phyloP scores from a whole-genome alignment of 768 basidiomycete genomes.

The Vishniacozyma victoriae region DNA sequence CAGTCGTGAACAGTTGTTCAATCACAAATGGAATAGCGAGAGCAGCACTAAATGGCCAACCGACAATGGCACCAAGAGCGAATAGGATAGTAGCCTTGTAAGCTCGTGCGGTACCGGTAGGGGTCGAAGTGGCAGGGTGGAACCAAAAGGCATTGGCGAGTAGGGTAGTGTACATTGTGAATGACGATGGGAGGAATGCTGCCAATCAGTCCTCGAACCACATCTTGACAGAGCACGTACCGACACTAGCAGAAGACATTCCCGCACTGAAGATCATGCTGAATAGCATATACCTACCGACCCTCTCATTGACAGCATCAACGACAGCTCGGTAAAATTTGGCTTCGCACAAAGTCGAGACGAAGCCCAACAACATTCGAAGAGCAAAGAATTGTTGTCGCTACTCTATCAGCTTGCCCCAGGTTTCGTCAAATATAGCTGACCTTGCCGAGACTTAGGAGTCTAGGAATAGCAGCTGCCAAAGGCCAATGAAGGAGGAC shows the following conservation, averaged over 20 bases:
- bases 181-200: conserved; percentile 94
- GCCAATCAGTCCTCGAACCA: not conserved
- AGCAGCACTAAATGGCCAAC: conserved; percentile 93
- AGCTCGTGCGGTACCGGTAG: conserved; percentile 58
- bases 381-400: conserved; percentile 82
- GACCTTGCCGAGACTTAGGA: conserved; percentile 62
- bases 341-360: conserved; percentile 71
- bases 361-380: conserved; percentile 67
- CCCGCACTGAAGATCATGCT: conserved; percentile 78
- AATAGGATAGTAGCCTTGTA: conserved; percentile 61
- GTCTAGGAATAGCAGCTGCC: conserved; percentile 50
- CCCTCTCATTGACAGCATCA: conserved; percentile 75
- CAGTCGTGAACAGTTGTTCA: conserved; percentile 78
- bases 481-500: conserved; percentile 69
- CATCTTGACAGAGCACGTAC: conserved; percentile 50
- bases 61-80: conserved; percentile 77
- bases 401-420: conserved; percentile 49
- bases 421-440: conserved; percentile 16
- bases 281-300: conserved; percentile 90
- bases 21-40: conserved; percentile 81
- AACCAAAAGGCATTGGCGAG: conserved; percentile 65
- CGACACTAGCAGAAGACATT: conserved; percentile 87
- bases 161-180: conserved; percentile 83
- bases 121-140: conserved; percentile 48
- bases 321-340: conserved; percentile 74